Conservation (phyloP, 306 rosid species). For the Sindora glabra region DNA sequence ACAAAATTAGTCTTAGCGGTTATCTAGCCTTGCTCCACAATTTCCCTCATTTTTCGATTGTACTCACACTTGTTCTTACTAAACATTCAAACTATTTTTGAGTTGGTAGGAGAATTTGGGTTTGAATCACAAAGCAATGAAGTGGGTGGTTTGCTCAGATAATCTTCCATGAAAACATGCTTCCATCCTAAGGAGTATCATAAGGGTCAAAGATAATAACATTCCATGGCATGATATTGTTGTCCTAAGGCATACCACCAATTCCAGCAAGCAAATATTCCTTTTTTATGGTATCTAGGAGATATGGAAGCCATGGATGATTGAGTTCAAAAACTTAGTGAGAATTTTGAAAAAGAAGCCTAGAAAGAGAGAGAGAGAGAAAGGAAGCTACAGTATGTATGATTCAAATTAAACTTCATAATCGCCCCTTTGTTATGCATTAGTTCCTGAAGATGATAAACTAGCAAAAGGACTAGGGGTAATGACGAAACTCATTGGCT, state of each 20-base stretch:
- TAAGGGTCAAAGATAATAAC: constrained; percentile 92
- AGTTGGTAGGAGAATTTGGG: constrained; percentile 94
- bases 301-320: too few species aligned
- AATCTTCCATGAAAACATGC: constrained; percentile 72
- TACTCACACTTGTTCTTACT: constrained; percentile 89
- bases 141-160: constrained; percentile 88
- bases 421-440: too few species aligned
- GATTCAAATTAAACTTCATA: too few species aligned
- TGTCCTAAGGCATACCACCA: constrained; percentile 97
- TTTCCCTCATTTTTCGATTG: constrained; percentile 79
- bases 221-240: constrained; percentile 94
- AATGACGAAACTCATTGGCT: too few species aligned
- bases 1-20: constrained; percentile 37
- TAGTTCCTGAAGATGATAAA: too few species aligned
- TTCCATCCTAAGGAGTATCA: constrained; percentile 67
- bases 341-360: too few species aligned
- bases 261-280: constrained; percentile 98
- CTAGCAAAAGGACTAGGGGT: too few species aligned
- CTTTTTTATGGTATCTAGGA: too few species aligned
- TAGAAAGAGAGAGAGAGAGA: too few species aligned
- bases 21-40: constrained; percentile 95
- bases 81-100: constrained; percentile 89
- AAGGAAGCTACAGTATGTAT: too few species aligned
- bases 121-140: constrained; percentile 92
- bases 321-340: too few species aligned